These are phyloP conservation scores for Termitomyces heimii DNA, from an alignment of 768 basidiomycete genomes.

Conservation along the genomic window DNA sequence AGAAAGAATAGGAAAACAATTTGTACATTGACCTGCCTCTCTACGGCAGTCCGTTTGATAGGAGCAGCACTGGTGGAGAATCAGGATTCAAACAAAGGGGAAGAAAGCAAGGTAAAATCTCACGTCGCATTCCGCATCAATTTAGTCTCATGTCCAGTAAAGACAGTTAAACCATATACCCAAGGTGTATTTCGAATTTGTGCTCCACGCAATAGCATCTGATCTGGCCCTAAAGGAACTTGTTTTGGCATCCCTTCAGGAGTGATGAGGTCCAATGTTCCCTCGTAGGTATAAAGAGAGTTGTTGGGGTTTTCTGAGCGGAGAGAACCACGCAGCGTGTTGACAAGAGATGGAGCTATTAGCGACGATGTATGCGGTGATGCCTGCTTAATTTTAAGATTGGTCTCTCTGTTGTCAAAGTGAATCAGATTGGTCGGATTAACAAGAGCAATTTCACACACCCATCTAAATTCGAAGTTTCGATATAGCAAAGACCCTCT, in stretches of 20 bases:
- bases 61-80: constrained; percentile 72
- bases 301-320: constrained; percentile 98
- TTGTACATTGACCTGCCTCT: constrained; percentile 92
- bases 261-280: constrained; percentile 61
- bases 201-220: constrained; percentile 89
- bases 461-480: constrained; percentile 98
- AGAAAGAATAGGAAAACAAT: constrained; percentile 93
- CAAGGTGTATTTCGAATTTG: constrained; percentile 95
- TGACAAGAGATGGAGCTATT: constrained; percentile 71
- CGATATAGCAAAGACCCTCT: constrained; percentile 95
- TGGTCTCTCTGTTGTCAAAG: constrained; percentile 71
- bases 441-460: constrained; percentile 25
- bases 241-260: constrained; percentile 61
- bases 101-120: constrained; percentile 23
- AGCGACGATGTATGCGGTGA: constrained; percentile 74
- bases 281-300: constrained; percentile 94
- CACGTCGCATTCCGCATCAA: constrained; percentile 97
- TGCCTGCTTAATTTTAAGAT: constrained; percentile 98
- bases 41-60: constrained; percentile 94
- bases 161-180: constrained; percentile 91
- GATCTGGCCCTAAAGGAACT: constrained; percentile 91
- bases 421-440: neutral
- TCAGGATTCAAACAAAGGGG: neutral
- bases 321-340: constrained; percentile 71
- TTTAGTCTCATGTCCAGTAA: constrained; percentile 98